Conservation (phyloP, 139 green algal species). For the Limnomonas spitsbergensis region DNA sequence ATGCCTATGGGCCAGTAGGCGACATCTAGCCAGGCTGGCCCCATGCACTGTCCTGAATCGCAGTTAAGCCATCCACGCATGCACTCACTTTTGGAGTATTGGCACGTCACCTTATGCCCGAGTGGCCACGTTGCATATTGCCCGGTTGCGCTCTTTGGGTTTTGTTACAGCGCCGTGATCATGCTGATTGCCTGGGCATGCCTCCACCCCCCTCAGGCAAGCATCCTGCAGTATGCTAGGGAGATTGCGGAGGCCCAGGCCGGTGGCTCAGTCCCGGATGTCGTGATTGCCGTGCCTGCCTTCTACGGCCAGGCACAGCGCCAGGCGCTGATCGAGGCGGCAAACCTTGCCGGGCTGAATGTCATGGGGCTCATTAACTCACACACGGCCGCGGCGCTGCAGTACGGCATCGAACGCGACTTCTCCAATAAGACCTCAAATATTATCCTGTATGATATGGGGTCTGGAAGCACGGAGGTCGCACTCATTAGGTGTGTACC, state of each 20-base stretch:
- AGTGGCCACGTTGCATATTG: too few relatives aligned
- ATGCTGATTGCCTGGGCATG: neutral
- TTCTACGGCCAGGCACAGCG: conserved; percentile 84
- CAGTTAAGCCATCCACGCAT: too few relatives aligned
- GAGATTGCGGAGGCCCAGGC: conserved; percentile 70
- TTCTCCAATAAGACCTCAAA: conserved; percentile 78
- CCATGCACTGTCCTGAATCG: too few relatives aligned
- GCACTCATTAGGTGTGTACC: conserved; percentile 75
- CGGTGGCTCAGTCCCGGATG: conserved; percentile 67
- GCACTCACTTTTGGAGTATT: too few relatives aligned
- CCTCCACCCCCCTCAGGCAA: conserved; percentile 74
- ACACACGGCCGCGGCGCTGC: conserved; percentile 89
- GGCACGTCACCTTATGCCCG: too few relatives aligned
- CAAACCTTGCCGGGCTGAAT: conserved; percentile 70
- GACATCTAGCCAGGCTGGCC: too few relatives aligned
- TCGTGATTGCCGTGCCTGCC: conserved; percentile 82
- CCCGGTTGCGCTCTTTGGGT: too few relatives aligned
- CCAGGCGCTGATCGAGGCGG: conserved; percentile 78
- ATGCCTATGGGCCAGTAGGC: too few relatives aligned
- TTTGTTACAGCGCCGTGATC: neutral
- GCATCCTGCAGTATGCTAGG: conserved; percentile 83
- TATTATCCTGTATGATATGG: conserved; percentile 94
- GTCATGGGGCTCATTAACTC: conserved; percentile 87
- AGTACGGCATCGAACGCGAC: conserved; percentile 94
- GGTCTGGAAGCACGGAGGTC: conserved; percentile 67